Percentiles rank a stretch among this genome's conserved stretches.
These are phyloP conservation scores for Melanomma pulvis-pyrius DNA, from an alignment of 495 filamentous ascomycete genomes.

Conservation along the genomic window DNA sequence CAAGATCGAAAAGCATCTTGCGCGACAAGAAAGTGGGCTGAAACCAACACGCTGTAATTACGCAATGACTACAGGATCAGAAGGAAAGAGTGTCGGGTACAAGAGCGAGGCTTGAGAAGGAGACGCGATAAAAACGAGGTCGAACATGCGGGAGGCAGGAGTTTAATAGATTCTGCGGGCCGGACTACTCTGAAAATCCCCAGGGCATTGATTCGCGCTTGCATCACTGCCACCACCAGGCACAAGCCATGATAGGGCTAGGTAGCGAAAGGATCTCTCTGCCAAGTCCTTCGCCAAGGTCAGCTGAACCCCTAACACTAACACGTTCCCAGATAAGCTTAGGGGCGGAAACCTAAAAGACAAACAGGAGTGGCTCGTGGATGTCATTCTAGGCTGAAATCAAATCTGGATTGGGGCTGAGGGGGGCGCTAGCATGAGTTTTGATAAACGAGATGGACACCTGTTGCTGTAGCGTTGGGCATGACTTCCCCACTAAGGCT, in stretches of 20 bases:
- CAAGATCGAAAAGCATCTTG: conserved; percentile 20
- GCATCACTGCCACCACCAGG: background rate
- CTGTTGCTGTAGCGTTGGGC: background rate
- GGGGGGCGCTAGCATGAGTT: background rate
- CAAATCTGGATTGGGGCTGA: background rate
- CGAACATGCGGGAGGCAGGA: conserved; percentile 2
- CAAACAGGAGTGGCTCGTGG: background rate
- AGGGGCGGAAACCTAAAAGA: conserved; percentile 8
- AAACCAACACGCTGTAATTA: background rate
- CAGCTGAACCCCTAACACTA: conserved; percentile 24
- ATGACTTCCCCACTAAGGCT: too few relatives aligned
- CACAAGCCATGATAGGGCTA: background rate
- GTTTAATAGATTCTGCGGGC: conserved; percentile 3
- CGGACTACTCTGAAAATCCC: background rate
- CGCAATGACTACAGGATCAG: background rate
- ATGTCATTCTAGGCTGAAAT: background rate
- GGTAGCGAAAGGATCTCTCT: background rate
- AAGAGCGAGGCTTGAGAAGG: background rate
- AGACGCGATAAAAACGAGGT: background rate
- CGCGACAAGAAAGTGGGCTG: background rate
- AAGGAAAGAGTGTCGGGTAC: background rate
- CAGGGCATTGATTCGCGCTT: conserved; percentile 7
- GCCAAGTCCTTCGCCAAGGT: conserved; percentile 11
- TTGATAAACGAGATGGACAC: background rate
- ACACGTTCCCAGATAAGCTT: conserved; percentile 9